Evolutionary conservation across 176 grass and related monocot genomes (phyloP), one percentile per base, ranked within the genome.

Genomic region (Zoysia pacifica): DNA sequence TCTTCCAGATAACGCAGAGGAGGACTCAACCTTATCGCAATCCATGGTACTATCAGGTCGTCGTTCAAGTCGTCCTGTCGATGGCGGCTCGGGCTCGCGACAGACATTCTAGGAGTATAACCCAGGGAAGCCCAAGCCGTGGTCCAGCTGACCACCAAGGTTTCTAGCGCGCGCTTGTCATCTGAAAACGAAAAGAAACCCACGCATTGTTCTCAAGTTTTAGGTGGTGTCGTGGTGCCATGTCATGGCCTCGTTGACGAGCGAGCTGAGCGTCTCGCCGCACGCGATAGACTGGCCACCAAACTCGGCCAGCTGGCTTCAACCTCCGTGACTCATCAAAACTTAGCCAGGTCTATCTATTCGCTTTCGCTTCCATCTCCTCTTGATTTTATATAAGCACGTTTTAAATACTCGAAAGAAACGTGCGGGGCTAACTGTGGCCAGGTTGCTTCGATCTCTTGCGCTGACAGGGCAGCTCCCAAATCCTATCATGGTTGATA

Each of bases 271-370:
- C 9, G 37, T 44, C 3, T 28, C 67, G 40, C 47, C 14, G 13
- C 50, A 60, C 59, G 60, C 61, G 47, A 76, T 77, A 66, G 87
- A 81, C 58, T 37, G 6, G 58, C 65, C 59, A 89, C 82, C 72
- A 39, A 85, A 81, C 72, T 0, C 74, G 16, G 35, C 38, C 14
- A 60, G 42, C 62, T 77, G 75, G 9, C 40, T 54, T 65, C 75
- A 15, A 47, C 39, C 55, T 81, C 18, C 7, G 9, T 80, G 65
- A 58, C 40, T 49, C 5, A 69, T 62, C 53, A 1, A 28, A 49
- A 15, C n/a, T 3, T 44, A 4, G 49, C 15, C 45, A 54, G 15
- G 47, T 80, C 28, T 56, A 28, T 18, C 12, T n/a, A 56, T 37
- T 69, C 0, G 18, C 2, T 61, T 50, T 35, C 9, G 19, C 74